Percentiles rank a stretch among this genome's conserved stretches.
These are phyloP conservation scores for Cyclotella cryptica DNA, from an alignment of 108 stramenopile species.

Conservation along the genomic window DNA sequence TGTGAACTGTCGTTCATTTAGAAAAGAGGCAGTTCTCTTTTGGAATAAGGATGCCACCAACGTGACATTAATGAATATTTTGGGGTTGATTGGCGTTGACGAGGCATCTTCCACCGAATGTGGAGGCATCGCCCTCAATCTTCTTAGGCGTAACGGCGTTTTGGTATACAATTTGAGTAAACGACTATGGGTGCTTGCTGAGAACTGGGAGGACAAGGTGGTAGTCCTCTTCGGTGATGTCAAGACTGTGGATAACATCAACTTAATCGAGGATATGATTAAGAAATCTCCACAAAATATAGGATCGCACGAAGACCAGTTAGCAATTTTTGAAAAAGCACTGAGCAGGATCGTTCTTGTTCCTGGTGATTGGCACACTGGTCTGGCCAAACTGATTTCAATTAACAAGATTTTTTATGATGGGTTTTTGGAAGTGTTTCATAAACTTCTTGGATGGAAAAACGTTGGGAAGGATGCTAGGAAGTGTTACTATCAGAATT, in stretches of 20 bases:
- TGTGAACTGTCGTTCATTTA: not conserved
- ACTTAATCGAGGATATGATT: not conserved
- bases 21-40: not conserved
- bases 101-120: not conserved
- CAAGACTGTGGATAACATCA: constrained; percentile 6
- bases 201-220: not conserved
- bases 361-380: constrained; percentile 22
- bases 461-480: constrained; percentile 11
- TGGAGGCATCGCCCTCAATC: not conserved
- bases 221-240: constrained; percentile 7
- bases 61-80: not conserved
- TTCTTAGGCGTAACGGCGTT: not conserved
- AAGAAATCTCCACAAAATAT: not conserved
- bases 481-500: constrained; percentile 6
- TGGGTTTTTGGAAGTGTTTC: not conserved
- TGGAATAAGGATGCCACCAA: constrained; percentile 6
- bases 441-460: constrained; percentile 4
- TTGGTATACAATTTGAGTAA: not conserved
- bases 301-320: not conserved
- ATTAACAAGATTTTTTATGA: constrained; percentile 1
- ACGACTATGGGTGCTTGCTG: not conserved
- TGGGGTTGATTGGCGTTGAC: constrained; percentile 15
- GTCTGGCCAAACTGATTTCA: not conserved
- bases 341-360: not conserved
- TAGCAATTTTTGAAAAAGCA: not conserved